These are phyloP conservation scores for Cucumis cinereus DNA, from an alignment of 306 rosid genomes.

Conservation along the genomic window DNA sequence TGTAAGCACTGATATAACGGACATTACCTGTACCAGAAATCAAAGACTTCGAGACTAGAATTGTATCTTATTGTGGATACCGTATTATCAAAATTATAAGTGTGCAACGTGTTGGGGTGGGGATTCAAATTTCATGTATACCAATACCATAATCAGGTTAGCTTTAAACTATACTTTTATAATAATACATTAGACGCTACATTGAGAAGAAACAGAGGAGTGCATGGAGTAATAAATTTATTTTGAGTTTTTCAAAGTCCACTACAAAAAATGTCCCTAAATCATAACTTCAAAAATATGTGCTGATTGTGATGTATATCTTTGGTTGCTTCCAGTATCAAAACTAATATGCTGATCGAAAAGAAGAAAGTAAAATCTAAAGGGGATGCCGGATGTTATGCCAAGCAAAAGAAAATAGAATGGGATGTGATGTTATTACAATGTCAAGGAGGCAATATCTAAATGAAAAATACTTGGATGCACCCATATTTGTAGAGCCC, in stretches of 20 bases:
- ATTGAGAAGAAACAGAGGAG: not conserved
- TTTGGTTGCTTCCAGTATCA: not conserved
- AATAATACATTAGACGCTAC: not conserved
- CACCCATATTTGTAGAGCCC: too few species aligned
- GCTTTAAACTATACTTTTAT: not conserved
- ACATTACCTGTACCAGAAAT: constrained; percentile 45
- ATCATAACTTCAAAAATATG: not conserved
- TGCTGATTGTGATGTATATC: not conserved
- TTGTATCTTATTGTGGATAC: not conserved
- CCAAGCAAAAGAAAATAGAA: not conserved
- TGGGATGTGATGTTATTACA: not conserved
- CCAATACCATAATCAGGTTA: not conserved
- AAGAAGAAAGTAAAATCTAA: not conserved
- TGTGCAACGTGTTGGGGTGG: not conserved
- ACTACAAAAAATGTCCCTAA: not conserved
- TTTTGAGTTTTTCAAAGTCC: not conserved
- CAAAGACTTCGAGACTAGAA: not conserved
- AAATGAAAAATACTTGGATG: too few species aligned
- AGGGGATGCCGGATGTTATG: not conserved
- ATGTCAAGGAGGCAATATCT: not conserved
- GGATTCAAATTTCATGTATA: too few species aligned
- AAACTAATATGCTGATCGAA: not conserved
- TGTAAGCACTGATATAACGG: constrained; percentile 53
- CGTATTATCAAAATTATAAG: not conserved
- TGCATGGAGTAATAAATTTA: not conserved